Evolutionary conservation across 805 yeast genomes (phyloP).

Genomic region (Schizosaccharomyces octosporus): DNA sequence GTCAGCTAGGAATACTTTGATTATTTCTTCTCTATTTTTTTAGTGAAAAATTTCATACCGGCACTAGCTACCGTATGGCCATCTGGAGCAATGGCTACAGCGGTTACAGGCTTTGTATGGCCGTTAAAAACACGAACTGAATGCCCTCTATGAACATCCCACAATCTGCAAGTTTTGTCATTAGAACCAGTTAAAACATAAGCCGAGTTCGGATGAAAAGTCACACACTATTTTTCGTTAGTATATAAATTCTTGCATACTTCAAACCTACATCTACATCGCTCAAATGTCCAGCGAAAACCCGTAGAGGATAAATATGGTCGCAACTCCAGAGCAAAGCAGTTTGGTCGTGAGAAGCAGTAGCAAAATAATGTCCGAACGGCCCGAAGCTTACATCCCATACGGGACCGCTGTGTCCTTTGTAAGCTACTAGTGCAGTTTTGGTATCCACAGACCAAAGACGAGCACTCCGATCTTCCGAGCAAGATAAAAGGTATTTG

Average conservation of each 20-base stretch:
- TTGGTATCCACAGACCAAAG: constrained; percentile 86
- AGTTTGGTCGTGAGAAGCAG: constrained; percentile 92
- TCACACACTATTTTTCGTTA: constrained; percentile 19
- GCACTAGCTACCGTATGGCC: constrained; percentile 92
- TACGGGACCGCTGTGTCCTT: constrained; percentile 86
- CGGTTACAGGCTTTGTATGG: constrained; percentile 68
- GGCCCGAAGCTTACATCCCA: constrained; percentile 96
- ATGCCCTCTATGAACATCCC: constrained; percentile 81
- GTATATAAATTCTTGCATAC: background rate
- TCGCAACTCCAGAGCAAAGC: constrained; percentile 96
- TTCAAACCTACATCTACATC: constrained; percentile 51
- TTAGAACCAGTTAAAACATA: constrained; percentile 86
- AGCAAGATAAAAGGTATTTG: constrained; percentile 49
- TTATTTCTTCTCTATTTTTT: background rate
- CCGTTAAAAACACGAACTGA: constrained; percentile 83
- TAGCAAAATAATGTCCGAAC: constrained; percentile 90
- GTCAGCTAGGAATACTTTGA: background rate
- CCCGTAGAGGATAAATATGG: constrained; percentile 83
- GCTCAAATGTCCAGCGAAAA: constrained; percentile 89
- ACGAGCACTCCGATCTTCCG: constrained; percentile 80
- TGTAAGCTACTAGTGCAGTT: constrained; percentile 73
- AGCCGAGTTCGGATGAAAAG: constrained; percentile 88
- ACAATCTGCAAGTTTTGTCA: constrained; percentile 90
- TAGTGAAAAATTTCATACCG: constrained; percentile 17
- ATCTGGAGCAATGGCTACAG: constrained; percentile 79